These are phyloP conservation scores for Pistacia vera DNA, from an alignment of 345 rosid species.

Conservation along the genomic window DNA sequence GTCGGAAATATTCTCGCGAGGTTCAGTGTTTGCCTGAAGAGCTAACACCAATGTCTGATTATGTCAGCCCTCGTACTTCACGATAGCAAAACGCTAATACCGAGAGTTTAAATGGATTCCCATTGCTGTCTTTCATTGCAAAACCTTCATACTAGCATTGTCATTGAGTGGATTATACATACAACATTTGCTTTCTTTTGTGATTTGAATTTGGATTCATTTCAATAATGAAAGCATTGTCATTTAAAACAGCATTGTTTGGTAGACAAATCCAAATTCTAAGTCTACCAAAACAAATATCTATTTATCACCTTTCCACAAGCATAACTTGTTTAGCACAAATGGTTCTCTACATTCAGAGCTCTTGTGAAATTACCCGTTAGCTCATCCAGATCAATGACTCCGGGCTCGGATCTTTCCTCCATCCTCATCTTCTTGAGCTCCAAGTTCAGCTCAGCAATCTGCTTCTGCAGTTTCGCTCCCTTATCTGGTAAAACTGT, in stretches of 20 bases:
- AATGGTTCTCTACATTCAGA: constrained; percentile 49
- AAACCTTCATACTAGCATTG: too few relatives aligned
- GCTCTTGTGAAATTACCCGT: constrained; percentile 50
- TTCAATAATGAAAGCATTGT: background rate
- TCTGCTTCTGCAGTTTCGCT: constrained; percentile 66
- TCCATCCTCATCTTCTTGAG: constrained; percentile 50
- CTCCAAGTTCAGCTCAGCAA: constrained; percentile 59
- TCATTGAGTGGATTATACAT: too few relatives aligned
- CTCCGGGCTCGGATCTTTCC: constrained; percentile 28
- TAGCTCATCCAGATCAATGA: constrained; percentile 65
- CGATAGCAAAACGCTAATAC: too few relatives aligned
- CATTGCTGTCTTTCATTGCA: too few relatives aligned
- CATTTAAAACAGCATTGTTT: background rate
- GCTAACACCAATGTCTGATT: too few relatives aligned
- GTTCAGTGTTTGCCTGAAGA: too few relatives aligned
- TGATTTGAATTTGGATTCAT: background rate
- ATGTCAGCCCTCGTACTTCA: too few relatives aligned
- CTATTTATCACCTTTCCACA: background rate
- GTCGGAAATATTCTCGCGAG: too few relatives aligned
- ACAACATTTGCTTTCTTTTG: too few relatives aligned
- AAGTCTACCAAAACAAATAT: background rate
- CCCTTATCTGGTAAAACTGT: constrained; percentile 82
- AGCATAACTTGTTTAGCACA: background rate
- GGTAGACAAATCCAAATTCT: background rate
- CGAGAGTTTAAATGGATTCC: too few relatives aligned